Evolutionary conservation across 345 rosid genomes (phyloP).

Genomic region (Rhodamnia argentea): DNA sequence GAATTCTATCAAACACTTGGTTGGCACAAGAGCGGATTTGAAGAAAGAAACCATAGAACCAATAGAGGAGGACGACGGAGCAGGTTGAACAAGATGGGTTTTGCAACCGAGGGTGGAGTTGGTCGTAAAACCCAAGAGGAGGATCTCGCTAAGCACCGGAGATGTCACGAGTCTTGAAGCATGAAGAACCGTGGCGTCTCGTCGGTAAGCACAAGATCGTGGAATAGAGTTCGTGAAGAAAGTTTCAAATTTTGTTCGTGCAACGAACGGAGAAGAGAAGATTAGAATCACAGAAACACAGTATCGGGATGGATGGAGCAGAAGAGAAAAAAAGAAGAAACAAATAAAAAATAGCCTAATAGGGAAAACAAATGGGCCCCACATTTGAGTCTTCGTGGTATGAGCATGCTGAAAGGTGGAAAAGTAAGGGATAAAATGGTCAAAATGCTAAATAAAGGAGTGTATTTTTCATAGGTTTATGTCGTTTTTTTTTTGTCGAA

Average conservation of each 20-base stretch:
- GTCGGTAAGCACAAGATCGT: too few relatives aligned
- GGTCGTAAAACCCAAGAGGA: conserved; percentile 27
- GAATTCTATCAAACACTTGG: not conserved
- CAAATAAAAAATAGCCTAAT: too few relatives aligned
- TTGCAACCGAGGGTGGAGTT: conserved; percentile 29
- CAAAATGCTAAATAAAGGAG: too few relatives aligned
- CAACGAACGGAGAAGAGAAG: too few relatives aligned
- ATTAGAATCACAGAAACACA: too few relatives aligned
- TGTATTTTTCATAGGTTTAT: not conserved
- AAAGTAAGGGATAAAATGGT: too few relatives aligned
- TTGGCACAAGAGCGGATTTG: not conserved
- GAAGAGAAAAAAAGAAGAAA: not conserved
- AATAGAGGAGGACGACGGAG: conserved; percentile 44
- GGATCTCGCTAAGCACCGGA: conserved; percentile 29
- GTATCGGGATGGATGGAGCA: not conserved
- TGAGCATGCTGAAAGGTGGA: too few relatives aligned
- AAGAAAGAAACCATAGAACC: conserved; percentile 31
- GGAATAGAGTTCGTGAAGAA: too few relatives aligned
- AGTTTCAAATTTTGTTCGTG: too few relatives aligned
- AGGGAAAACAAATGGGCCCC: too few relatives aligned
- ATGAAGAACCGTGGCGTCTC: too few relatives aligned
- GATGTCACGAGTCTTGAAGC: conserved; percentile 15
- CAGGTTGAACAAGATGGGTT: conserved; percentile 41
- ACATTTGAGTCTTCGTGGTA: too few relatives aligned
- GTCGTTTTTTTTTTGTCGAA: not conserved